A percentile compares a stretch with the other conserved stretches of the same genome.
Conservation (phyloP, 2,329 filamentous ascomycete genomes). For the Didymella keratinophila region DNA sequence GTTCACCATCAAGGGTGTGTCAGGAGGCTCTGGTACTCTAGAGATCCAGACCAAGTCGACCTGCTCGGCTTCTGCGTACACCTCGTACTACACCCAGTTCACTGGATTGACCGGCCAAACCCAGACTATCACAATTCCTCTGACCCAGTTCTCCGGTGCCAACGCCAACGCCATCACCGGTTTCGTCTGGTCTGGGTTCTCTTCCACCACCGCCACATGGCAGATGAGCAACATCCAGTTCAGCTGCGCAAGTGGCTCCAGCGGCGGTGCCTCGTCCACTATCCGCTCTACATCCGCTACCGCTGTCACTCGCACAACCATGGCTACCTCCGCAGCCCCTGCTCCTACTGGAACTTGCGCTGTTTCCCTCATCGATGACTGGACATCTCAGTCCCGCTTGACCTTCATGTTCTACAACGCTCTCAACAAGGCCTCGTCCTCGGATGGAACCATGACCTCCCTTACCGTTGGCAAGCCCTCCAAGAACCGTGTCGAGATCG, state of each 20-base stretch:
- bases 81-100: constrained; percentile 57
- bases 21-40: constrained; percentile 52
- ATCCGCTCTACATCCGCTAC: constrained; percentile 15
- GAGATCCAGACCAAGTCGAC: constrained; percentile 60
- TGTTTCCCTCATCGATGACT: constrained; percentile 65
- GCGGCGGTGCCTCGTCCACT: constrained; percentile 16
- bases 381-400: constrained; percentile 67
- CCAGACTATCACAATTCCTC: constrained; percentile 61
- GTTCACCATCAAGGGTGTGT: constrained; percentile 58
- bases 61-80: constrained; percentile 53
- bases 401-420: constrained; percentile 69
- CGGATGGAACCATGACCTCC: constrained; percentile 65
- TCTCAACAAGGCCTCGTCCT: constrained; percentile 62
- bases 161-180: constrained; percentile 60
- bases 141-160: constrained; percentile 59
- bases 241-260: constrained; percentile 47
- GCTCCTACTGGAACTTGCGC: constrained; percentile 51
- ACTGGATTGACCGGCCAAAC: constrained; percentile 58
- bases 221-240: constrained; percentile 60
- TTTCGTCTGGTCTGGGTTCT: constrained; percentile 56
- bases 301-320: constrained; percentile 13
- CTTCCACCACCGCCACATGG: constrained; percentile 53
- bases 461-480: constrained; percentile 60
- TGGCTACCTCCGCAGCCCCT: constrained; percentile 22
- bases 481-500: constrained; percentile 61